A percentile compares a stretch with the other conserved stretches of the same genome.
Conservation (phyloP, 2,329 filamentous ascomycete genomes). For the Rutstroemia sp. region DNA sequence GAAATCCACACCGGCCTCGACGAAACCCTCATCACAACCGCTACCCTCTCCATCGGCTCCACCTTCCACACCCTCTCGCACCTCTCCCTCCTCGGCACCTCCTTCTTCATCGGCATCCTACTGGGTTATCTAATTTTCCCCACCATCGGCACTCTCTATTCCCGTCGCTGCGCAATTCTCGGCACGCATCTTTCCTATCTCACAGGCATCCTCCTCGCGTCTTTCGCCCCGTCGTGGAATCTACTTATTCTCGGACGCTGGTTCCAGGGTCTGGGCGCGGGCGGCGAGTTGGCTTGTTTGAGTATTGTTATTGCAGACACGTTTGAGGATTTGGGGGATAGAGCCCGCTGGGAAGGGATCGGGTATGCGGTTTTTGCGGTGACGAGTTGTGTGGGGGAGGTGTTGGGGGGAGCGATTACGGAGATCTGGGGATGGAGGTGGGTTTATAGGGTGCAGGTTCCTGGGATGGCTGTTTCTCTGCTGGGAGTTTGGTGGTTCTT, state of each 20-base stretch:
- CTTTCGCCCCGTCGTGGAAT: background rate
- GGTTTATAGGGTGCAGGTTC: background rate
- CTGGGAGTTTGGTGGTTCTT: background rate
- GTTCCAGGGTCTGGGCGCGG: background rate
- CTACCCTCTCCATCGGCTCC: background rate
- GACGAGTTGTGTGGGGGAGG: background rate
- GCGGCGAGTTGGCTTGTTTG: background rate
- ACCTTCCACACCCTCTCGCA: background rate
- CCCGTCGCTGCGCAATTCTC: background rate
- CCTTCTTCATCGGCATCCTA: background rate
- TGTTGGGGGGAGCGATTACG: background rate
- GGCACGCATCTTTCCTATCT: background rate
- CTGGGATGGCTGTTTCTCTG: constrained; percentile 18
- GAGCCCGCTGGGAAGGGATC: background rate
- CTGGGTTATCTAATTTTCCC: background rate
- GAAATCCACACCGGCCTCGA: background rate
- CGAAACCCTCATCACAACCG: background rate
- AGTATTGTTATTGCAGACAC: background rate
- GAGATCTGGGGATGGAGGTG: background rate
- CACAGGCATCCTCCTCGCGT: background rate
- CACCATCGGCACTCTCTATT: background rate
- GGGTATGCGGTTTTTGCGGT: background rate
- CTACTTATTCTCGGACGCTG: background rate
- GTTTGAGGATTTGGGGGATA: background rate
- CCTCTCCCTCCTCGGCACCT: background rate